A percentile compares a stretch with the other conserved stretches of the same genome.
Conservation (phyloP, 2,329 filamentous ascomycete species). For the Lachnum nothofagi region DNA sequence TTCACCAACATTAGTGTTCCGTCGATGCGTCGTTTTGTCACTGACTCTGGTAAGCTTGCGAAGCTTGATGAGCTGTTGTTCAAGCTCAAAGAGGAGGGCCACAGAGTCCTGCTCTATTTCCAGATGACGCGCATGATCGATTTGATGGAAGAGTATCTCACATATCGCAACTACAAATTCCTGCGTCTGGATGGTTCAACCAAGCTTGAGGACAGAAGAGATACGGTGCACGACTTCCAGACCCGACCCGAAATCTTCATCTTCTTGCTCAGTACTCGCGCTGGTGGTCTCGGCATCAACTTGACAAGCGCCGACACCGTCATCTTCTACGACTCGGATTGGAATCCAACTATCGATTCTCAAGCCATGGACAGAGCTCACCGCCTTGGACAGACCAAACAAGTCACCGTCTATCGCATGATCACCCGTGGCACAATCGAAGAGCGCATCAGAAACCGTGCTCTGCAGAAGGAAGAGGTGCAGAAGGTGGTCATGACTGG, state of each 20-base stretch:
- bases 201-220: conserved; percentile 91
- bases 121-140: conserved; percentile 99
- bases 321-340: conserved; percentile 99
- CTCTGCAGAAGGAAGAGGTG: conserved; percentile 96
- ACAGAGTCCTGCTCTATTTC: conserved; percentile 96
- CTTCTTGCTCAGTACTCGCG: conserved; percentile 91
- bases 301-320: conserved; percentile 94
- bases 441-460: conserved; percentile 94
- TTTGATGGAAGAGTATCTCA: conserved; percentile 97
- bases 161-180: conserved; percentile 98
- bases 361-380: conserved; percentile 99
- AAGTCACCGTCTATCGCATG: conserved; percentile 95
- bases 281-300: conserved; percentile 97
- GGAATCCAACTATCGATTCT: conserved; percentile 98
- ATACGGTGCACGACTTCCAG: conserved; percentile 96
- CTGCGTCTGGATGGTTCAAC: conserved; percentile 94
- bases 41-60: conserved; percentile 92
- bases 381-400: conserved; percentile 89
- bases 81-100: conserved; percentile 83
- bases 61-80: conserved; percentile 83
- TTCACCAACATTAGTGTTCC: conserved; percentile 91
- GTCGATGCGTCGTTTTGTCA: conserved; percentile 96
- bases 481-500: conserved; percentile 95
- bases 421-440: conserved; percentile 97
- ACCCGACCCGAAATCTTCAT: conserved; percentile 92